phyloP scores from a whole-genome alignment of 441 rosid genomes.

The Aleurites moluccanus region DNA sequence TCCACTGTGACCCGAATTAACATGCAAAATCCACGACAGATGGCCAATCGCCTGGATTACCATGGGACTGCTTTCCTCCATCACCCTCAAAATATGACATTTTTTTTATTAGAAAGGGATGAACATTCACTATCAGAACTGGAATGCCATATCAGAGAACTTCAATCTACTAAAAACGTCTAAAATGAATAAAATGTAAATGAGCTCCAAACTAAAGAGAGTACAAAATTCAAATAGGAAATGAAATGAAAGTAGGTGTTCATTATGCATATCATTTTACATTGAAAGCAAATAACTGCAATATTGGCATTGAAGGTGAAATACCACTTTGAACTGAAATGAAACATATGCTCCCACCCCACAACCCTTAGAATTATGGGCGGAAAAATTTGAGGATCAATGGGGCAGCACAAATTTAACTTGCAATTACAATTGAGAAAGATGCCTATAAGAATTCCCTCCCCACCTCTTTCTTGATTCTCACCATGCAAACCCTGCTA shows the following conservation, averaged over 20 bases:
- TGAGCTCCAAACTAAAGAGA: background rate
- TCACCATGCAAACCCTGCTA: conserved; percentile 4
- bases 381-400: conserved; percentile 1
- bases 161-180: background rate
- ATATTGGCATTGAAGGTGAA: background rate
- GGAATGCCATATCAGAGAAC: background rate
- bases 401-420: conserved; percentile 1
- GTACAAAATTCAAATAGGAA: background rate
- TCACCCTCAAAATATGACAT: background rate
- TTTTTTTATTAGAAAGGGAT: background rate
- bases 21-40: background rate
- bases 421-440: conserved; percentile 2
- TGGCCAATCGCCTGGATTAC: background rate
- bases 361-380: background rate
- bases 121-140: background rate
- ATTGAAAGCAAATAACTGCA: background rate
- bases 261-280: conserved; percentile 14
- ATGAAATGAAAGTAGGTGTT: background rate
- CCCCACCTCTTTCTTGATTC: background rate
- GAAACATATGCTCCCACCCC: conserved; percentile 10
- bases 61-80: background rate
- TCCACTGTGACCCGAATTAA: background rate
- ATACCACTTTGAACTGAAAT: background rate
- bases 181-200: background rate
- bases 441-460: background rate